Percentiles rank a stretch among this genome's conserved stretches.
These are phyloP conservation scores for Wallacemonas rigidus DNA, from an alignment of 208 protist species.

Conservation along the genomic window DNA sequence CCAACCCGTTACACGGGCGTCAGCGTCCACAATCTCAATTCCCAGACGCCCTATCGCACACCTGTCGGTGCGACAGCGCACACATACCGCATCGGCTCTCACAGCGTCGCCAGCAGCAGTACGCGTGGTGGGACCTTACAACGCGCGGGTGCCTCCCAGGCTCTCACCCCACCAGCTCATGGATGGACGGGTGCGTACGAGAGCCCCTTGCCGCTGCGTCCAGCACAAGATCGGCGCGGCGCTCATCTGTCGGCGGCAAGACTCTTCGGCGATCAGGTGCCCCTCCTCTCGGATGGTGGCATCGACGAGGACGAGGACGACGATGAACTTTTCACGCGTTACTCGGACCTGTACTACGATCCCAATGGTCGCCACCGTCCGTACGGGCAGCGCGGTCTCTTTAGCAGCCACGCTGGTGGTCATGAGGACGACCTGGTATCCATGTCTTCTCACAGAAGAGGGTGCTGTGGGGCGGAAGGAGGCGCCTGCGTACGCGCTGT, in stretches of 20 bases:
- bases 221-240: not conserved
- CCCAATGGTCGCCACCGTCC: not conserved
- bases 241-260: not conserved
- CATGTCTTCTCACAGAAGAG: too few species aligned
- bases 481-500: conserved; percentile 16
- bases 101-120: conserved; percentile 10
- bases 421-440: too few species aligned
- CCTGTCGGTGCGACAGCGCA: not conserved
- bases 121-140: not conserved
- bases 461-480: conserved; percentile 1
- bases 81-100: not conserved
- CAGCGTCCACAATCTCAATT: conserved; percentile 3
- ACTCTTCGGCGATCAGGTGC: not conserved
- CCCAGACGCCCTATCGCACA: conserved; percentile 9
- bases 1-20: not conserved
- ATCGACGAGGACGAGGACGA: conserved; percentile 1
- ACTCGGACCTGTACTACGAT: conserved; percentile 15
- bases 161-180: not conserved
- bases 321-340: conserved; percentile 17
- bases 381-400: too few species aligned
- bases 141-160: not conserved
- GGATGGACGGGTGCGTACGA: not conserved
- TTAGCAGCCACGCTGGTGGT: too few species aligned
- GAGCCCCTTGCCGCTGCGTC: conserved; percentile 2
- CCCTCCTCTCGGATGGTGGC: not conserved